phyloP scores from a whole-genome alignment of 2,329 filamentous ascomycete species.

The Phialophora verrucosa region DNA sequence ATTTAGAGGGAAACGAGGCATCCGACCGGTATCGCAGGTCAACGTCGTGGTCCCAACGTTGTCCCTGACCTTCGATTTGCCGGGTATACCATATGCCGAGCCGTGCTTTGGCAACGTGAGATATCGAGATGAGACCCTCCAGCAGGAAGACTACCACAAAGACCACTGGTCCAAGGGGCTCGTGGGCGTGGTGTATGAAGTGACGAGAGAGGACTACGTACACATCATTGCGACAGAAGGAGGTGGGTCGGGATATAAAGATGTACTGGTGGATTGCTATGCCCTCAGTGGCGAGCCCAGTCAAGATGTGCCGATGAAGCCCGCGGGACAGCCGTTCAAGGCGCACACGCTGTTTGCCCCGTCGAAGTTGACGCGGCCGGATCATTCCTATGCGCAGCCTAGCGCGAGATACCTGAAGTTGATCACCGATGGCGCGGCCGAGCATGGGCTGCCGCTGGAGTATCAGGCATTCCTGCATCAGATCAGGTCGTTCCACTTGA shows the following conservation, averaged over 20 bases:
- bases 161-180: constrained; percentile 78
- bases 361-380: constrained; percentile 58
- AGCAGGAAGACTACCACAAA: constrained; percentile 55
- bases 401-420: constrained; percentile 83
- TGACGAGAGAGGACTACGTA: constrained; percentile 79
- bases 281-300: constrained; percentile 64
- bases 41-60: constrained; percentile 83
- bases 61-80: constrained; percentile 80
- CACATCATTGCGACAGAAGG: constrained; percentile 91
- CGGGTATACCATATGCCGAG: constrained; percentile 83
- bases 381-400: constrained; percentile 74
- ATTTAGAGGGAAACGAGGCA: constrained; percentile 77
- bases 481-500: constrained; percentile 73
- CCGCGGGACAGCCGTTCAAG: constrained; percentile 67
- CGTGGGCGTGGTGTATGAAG: constrained; percentile 93
- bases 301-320: constrained; percentile 64
- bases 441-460: constrained; percentile 77
- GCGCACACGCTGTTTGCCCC: constrained; percentile 85
- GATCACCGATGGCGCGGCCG: constrained; percentile 75
- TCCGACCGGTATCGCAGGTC: constrained; percentile 78
- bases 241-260: constrained; percentile 81
- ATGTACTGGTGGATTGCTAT: constrained; percentile 80
- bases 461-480: constrained; percentile 76
- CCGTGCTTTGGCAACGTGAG: constrained; percentile 90
- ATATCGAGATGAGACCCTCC: constrained; percentile 52